Percentiles rank a stretch among this genome's conserved stretches.
Evolutionary conservation across 129 eudicot species (phyloP).

Genomic region (Helichrysum umbraculigerum): DNA sequence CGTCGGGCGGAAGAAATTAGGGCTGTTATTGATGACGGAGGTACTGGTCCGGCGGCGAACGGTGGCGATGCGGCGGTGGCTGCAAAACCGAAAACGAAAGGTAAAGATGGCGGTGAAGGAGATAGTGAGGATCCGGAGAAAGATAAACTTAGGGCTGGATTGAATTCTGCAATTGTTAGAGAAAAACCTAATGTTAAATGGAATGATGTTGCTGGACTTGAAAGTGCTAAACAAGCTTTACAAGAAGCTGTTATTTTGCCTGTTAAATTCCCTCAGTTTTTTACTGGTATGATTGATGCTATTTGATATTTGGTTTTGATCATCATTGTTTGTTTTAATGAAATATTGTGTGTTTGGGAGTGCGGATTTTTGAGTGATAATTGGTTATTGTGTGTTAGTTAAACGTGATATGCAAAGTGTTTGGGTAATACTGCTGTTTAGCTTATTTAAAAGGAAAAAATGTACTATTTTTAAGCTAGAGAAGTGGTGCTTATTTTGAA

Average conservation of each 20-base stretch:
- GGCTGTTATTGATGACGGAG: conserved; percentile 66
- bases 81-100: conserved; percentile 51
- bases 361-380: too few species aligned
- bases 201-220: conserved; percentile 81
- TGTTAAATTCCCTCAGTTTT: conserved; percentile 76
- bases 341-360: too few species aligned
- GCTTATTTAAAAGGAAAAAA: too few species aligned
- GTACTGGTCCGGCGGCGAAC: conserved; percentile 44
- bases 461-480: too few species aligned
- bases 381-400: too few species aligned
- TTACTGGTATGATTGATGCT: conserved; percentile 47
- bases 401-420: too few species aligned
- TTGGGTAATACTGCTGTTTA: too few species aligned
- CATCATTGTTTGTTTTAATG: background rate
- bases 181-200: conserved; percentile 84
- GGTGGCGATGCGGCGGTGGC: conserved; percentile 68
- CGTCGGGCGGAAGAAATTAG: conserved; percentile 86
- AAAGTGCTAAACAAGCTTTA: conserved; percentile 82
- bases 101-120: conserved; percentile 38
- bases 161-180: conserved; percentile 68
- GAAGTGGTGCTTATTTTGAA: too few species aligned
- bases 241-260: conserved; percentile 84
- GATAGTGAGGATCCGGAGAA: conserved; percentile 71
- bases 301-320: background rate
- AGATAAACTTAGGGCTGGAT: conserved; percentile 61